Conservation (phyloP, 306 rosid species). For the Boehmeria nivea region DNA sequence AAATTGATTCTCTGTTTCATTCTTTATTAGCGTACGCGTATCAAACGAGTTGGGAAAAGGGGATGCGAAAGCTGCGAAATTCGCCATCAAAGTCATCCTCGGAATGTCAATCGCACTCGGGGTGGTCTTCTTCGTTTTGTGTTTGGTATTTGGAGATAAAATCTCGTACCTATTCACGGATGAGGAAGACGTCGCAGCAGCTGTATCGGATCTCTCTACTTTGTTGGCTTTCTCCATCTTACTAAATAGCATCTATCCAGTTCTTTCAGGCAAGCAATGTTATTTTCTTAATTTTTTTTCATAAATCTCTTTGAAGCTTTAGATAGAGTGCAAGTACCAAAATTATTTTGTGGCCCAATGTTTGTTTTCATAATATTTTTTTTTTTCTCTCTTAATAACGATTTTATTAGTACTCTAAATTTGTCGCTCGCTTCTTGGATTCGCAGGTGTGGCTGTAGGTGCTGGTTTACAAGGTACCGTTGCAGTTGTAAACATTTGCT, state of each 20-base stretch:
- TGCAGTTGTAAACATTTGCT: slow-evolving; percentile 10
- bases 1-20: too few relatives aligned
- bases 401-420: not conserved
- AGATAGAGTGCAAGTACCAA: too few relatives aligned
- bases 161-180: slow-evolving; percentile 42
- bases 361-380: too few relatives aligned
- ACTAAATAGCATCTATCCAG: slow-evolving; percentile 53
- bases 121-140: slow-evolving; percentile 30
- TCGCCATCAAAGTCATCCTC: slow-evolving; percentile 39
- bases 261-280: slow-evolving; percentile 37
- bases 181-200: slow-evolving; percentile 33
- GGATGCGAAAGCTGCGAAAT: slow-evolving; percentile 45
- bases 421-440: not conserved
- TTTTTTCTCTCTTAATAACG: not conserved
- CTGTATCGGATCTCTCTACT: slow-evolving; percentile 39
- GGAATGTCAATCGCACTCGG: slow-evolving; percentile 34
- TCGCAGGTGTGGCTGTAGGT: slow-evolving; percentile 20
- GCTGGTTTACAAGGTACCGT: slow-evolving; percentile 22
- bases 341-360: too few relatives aligned
- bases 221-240: slow-evolving; percentile 47
- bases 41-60: slow-evolving; percentile 60
- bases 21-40: slow-evolving; percentile 40
- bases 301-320: too few relatives aligned
- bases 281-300: not conserved
- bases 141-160: slow-evolving; percentile 36